Evolutionary conservation across 371 early-diverging fungal species (phyloP).

Genomic region (Mortierella sp.): DNA sequence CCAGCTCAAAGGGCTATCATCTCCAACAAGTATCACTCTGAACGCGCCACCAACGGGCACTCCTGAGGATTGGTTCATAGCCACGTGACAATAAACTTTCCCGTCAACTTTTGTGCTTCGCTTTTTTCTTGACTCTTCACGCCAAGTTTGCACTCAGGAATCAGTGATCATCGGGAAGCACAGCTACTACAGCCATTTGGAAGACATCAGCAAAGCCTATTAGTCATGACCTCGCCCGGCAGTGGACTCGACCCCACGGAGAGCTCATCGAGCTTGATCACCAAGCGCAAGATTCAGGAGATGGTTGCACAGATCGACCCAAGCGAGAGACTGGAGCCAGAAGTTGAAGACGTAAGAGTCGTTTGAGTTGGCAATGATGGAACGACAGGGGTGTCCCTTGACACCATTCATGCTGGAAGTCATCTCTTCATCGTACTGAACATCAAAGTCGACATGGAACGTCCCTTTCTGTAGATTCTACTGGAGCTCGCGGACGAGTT

Average conservation of each 20-base stretch:
- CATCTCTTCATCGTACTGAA: neutral
- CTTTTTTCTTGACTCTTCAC: too few species aligned
- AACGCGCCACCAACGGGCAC: too few species aligned
- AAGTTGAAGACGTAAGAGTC: slow-evolving; percentile 85
- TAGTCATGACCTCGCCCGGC: slow-evolving; percentile 47
- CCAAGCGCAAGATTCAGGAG: slow-evolving; percentile 89
- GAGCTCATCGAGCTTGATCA: slow-evolving; percentile 61
- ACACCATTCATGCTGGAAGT: too few species aligned
- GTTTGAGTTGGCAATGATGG: neutral
- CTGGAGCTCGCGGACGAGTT: slow-evolving; percentile 94
- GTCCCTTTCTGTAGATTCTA: slow-evolving; percentile 67
- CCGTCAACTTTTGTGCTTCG: too few species aligned
- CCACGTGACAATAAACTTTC: too few species aligned
- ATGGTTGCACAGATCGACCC: slow-evolving; percentile 91
- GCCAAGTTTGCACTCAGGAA: too few species aligned
- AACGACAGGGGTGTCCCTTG: neutral
- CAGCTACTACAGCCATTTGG: too few species aligned
- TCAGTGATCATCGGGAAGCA: neutral
- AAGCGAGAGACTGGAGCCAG: slow-evolving; percentile 83
- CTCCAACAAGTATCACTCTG: slow-evolving; percentile 17
- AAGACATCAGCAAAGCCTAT: neutral
- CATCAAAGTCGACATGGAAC: too few species aligned
- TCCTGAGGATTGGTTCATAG: too few species aligned
- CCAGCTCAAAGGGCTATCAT: slow-evolving; percentile 25
- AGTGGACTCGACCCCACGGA: slow-evolving; percentile 46